Base-by-base conservation (phyloP, 1,284 basidiomycete species). In the Cutaneotrichosporon cutaneum region DNA sequence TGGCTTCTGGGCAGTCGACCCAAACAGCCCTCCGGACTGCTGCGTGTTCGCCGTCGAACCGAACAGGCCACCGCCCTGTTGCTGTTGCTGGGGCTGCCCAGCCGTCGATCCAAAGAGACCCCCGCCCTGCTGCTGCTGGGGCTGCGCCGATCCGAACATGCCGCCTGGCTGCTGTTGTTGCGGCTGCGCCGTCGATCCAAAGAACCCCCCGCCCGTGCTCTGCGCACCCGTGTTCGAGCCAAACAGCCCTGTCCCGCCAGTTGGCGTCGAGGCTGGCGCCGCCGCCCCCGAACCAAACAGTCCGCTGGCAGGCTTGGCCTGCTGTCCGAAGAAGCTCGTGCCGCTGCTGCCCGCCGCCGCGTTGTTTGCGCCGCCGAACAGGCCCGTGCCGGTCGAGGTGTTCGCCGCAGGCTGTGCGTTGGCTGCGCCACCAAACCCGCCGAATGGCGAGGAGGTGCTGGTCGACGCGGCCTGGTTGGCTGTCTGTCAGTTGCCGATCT, bases 111-210 rank as follows among this genome's bases (percentile, higher is more conserved):
- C 73, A 27, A 76, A 76, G 16, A 76, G 59, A 11, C 73, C 70
- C 4, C 70, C 70, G 16, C 64, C 58, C 65, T 77, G 76, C 54
- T 68, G 42, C 60, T 69, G 76, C 69, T 73, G 42, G 75, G 70
- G 75, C 42, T 47, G 56, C 4, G 54, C 54, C 3, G 63, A 54
- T 24, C 75, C 67, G 77, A 82, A 66, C 77, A 77, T 66, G 70
- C 80, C 60, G 80, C 82, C 58, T 76, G 82, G 58, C 82, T 90
- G 90, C 48, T 80, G 81, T 56, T 82, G 59, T 76, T 71, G 51
- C 53, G 58, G 58, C 22, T 59, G 57, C 73, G 76, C 70, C 35
- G 63, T 64, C 4, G 67, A 65, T 1, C 69, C 68, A 51, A 72
- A 72, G 30, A 70, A 53, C 6, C 64, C 64, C 2, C 64, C 64